Evolutionary conservation across 2,329 filamentous ascomycete species (phyloP).

Genomic region (Neocucurbitaria cava): DNA sequence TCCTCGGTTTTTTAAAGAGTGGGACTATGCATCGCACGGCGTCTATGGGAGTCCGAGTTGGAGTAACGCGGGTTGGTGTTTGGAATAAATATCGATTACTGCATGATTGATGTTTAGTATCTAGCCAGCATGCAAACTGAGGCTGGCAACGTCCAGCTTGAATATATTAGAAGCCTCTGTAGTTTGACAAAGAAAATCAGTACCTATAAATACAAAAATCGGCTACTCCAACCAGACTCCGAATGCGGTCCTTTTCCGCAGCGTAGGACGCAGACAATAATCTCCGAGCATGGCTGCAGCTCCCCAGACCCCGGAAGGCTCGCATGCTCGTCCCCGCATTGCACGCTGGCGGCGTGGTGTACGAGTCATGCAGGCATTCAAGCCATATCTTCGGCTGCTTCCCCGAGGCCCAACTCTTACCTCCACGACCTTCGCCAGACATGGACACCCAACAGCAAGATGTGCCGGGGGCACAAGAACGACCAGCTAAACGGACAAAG

Average conservation of each 20-base stretch:
- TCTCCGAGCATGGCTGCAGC: too few species aligned
- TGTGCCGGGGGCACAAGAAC: not conserved
- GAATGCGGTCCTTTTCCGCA: too few species aligned
- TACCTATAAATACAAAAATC: not conserved
- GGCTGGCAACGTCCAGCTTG: too few species aligned
- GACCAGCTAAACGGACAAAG: constrained; percentile 7
- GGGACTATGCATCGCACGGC: not conserved
- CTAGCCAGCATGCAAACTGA: not conserved
- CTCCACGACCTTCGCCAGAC: not conserved
- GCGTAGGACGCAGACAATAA: too few species aligned
- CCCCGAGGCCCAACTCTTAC: not conserved
- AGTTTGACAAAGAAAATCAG: not conserved
- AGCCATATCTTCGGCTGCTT: constrained; percentile 1
- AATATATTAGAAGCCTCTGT: too few species aligned
- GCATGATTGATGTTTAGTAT: not conserved
- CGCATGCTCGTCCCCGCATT: too few species aligned
- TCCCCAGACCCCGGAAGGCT: too few species aligned
- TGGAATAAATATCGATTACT: too few species aligned
- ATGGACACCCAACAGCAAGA: not conserved
- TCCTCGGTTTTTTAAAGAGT: not conserved
- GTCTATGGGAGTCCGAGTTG: not conserved
- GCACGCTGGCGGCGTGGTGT: too few species aligned
- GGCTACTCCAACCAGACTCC: too few species aligned
- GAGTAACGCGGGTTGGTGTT: too few species aligned
- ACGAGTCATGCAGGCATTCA: not conserved